phyloP scores from a whole-genome alignment of 768 basidiomycete genomes.

The Amanita jacksonii region DNA sequence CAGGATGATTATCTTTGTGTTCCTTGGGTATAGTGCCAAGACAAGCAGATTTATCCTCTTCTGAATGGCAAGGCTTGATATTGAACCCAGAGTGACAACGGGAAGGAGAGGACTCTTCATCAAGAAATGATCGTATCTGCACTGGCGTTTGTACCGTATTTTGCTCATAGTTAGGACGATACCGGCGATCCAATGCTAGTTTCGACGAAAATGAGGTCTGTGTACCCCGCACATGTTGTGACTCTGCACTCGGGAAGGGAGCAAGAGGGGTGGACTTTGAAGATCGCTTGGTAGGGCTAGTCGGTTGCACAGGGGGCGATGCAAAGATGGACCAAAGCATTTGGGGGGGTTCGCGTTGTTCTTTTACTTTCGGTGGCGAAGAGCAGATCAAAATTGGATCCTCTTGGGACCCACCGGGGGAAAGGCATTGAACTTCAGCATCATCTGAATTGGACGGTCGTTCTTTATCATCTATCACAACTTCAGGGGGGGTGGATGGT shows the following conservation, averaged over 20 bases:
- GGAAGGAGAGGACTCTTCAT: neutral
- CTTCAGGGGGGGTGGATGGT: neutral
- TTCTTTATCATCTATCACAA: constrained; percentile 6
- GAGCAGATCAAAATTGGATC: constrained; percentile 36
- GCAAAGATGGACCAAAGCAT: constrained; percentile 39
- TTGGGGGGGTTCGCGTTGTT: constrained; percentile 16
- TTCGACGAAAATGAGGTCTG: constrained; percentile 30
- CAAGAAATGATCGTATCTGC: constrained; percentile 1
- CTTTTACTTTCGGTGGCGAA: constrained; percentile 25
- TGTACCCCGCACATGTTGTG: constrained; percentile 54
- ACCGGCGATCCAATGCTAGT: neutral
- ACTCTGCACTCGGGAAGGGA: constrained; percentile 39
- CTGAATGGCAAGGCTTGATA: neutral
- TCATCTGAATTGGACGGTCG: neutral
- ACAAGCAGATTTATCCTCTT: constrained; percentile 5
- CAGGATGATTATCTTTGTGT: constrained; percentile 36
- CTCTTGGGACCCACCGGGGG: constrained; percentile 21
- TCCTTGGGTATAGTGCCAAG: constrained; percentile 21
- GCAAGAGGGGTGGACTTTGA: constrained; percentile 14
- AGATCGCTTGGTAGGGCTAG: constrained; percentile 5
- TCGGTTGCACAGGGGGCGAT: constrained; percentile 17
- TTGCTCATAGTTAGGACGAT: neutral
- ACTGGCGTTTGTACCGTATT: neutral
- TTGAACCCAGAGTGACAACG: neutral
- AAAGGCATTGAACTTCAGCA: neutral